Base-by-base conservation (phyloP, 106 monocot genomes). In the Acorus gramineus region DNA sequence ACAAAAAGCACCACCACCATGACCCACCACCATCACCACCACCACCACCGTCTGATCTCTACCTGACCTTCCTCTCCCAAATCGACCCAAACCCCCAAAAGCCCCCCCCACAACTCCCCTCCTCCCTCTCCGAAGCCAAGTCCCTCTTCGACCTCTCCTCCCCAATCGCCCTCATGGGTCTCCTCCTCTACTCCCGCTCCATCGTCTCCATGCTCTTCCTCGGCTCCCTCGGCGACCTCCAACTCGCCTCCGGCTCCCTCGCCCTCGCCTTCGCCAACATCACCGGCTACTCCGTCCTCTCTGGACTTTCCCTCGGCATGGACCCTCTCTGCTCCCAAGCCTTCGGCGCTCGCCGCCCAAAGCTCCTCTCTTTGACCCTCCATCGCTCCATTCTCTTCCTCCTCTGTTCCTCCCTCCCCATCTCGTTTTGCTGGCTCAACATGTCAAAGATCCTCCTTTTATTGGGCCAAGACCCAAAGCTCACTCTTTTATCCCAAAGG, bases 251-350 rank as follows among this genome's bases (percentile, higher is more conserved):
- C 14, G 77, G 77, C 46, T 66, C 77, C 50, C 72, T 78, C 53
- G 77, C 77, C 60, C 55, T 78, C 50, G 81, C 81, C 49, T 81
- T 73, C 44, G 81, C 81, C 42, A 81, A 81, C 76, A 81, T 81
- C 64, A 73, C 73, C 58, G 73, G 81, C 52, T 81, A 76, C 78
- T 78, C 73, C 3, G 78, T 78, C 11, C 73, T 78, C 46, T 68
- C 67, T 7, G 78, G 78, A 1, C 50, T 78, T 6, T 78, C 78
- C 11, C 78, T 78, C 3, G 78, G 78, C 14, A 78, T 78, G 78
- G 72, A 81, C 51, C 81, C 81, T 6, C 76, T 81, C 49, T 81
- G 81, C 60, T 77, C 81, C 2, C 81, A 81, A 52, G 53, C 81
- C 14, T 81, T 81, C 55, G 81, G 81, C 50, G 76, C 76, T 3